Evolutionary conservation across 1,284 basidiomycete genomes (phyloP), one percentile per base, ranked within the genome.

Genomic region (Marasmius oreades): DNA sequence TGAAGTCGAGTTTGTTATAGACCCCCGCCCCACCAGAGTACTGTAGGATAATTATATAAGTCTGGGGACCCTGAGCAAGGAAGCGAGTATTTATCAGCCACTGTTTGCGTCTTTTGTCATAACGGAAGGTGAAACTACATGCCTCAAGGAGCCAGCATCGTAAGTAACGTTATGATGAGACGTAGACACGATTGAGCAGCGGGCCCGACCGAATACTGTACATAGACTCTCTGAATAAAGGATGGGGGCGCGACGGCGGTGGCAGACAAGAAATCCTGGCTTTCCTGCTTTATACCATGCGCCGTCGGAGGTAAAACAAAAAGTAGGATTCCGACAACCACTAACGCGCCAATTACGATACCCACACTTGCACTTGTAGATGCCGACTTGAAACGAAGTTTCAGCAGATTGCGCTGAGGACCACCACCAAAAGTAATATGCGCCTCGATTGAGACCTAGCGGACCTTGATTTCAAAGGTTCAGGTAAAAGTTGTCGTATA

Each of bases 261-360:
- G 16, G 39, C 39, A 20, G 11, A 14, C n/a, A 42, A 42, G 39
- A 42, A 20, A 2, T 31, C 47, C 24, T 18, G 31, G 4, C n/a
- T 28, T 31, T 50, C 28, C 47, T 50, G 47, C 26, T 26, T 50
- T 47, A 47, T 20, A 43, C 12, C 37, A 31, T 60, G 26, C 59
- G 61, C 14, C 59, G 62, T 26, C 63, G 63, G 24, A 65, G 34
- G 52, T 62, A 65, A 45, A 2, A 52, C 59, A 11, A 52, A 42
- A 12, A 63, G 14, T 20, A 62, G 39, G 37, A 60, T 53, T 10
- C 24, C 51, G 34, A 61, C 34, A 23, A 63, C 45, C 16, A 61
- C 55, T 5, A 66, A 48, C 18, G 64, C 43, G n/a, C 62, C 62
- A 20, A 67, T 62, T 7, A 67, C 59, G 33, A 66, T 61, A 33